Base-by-base conservation (phyloP, 2,329 filamentous ascomycete genomes). In the Rhynchosporium secalis region DNA sequence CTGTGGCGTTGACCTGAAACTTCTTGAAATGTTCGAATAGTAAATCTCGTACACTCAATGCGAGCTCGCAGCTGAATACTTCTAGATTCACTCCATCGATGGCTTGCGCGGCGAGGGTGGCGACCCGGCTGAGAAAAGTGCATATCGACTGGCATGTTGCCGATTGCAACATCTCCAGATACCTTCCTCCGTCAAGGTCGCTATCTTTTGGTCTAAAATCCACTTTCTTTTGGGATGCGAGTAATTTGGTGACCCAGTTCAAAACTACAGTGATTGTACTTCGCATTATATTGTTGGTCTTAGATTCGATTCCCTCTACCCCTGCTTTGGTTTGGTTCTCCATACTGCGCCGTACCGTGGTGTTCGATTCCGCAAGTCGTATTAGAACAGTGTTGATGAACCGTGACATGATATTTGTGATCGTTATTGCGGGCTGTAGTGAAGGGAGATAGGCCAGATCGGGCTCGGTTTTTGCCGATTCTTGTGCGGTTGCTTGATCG, bases 21-120 rank as follows among this genome's bases (percentile, higher is more conserved):
- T 91, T 92, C 72, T 96, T 95, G 78, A 98, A 91, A 77, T 99
- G 95, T 65, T 95, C 91, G 66, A 99, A 87, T 4, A 99, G 83
- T 9, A 96, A 83, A 56, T 83, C 79, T 68, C 93, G 87, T 41
- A 96, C 81, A 9, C 89, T 88, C 13, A 93, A 79, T 1, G 91
- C 93, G 28, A 98, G 84, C 77, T 98, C 94, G 63, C 88, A 88
- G 59, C 89, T 86, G 73, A 98, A 91, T 55, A 88, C 83, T 60
- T 91, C 87, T 1, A 96, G 83, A 70, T 98, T 98, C 47, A 88
- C 85, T 3, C 92, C 91, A 71, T 93, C 90, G 15, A 99, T 82
- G 3, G 92, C 87, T 65, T 85, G 83, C 13, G 83, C 78, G 5
- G 87, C 83, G 56, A 86, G 80, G 29, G 79, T 80, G 66, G 88